These are phyloP conservation scores for Achaetomium macrosporum DNA, from an alignment of 2,329 filamentous ascomycete genomes.

Conservation along the genomic window DNA sequence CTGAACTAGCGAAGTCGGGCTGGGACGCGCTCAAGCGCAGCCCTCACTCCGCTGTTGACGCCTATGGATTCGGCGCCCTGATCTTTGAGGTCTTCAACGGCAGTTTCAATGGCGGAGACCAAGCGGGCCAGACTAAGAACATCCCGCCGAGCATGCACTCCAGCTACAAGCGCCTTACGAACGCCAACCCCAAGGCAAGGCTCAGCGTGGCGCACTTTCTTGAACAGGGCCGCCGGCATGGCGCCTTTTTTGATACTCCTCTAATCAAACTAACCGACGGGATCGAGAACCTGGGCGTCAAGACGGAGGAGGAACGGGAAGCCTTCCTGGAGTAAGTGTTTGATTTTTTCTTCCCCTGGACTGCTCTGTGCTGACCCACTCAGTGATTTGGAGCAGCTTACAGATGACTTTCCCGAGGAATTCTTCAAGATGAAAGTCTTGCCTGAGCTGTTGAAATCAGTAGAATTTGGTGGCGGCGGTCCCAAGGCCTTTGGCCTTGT, in stretches of 20 bases:
- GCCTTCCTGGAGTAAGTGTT: constrained; percentile 62
- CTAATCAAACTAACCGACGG: constrained; percentile 89
- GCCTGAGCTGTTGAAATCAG: constrained; percentile 92
- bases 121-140: constrained; percentile 77
- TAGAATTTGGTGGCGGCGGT: constrained; percentile 96
- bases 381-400: constrained; percentile 72
- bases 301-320: constrained; percentile 76
- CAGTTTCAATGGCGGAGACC: constrained; percentile 67
- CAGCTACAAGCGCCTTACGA: constrained; percentile 83
- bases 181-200: constrained; percentile 82
- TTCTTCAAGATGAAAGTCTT: constrained; percentile 98
- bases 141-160: constrained; percentile 85
- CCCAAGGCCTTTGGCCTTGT: constrained; percentile 84
- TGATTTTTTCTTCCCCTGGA: constrained; percentile 13
- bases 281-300: constrained; percentile 87
- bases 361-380: constrained; percentile 30
- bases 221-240: constrained; percentile 75
- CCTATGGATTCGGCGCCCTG: constrained; percentile 78
- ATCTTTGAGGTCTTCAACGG: constrained; percentile 92
- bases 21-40: constrained; percentile 87
- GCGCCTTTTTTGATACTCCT: constrained; percentile 88
- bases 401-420: constrained; percentile 93
- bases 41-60: constrained; percentile 75
- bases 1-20: constrained; percentile 78
- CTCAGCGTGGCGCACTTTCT: constrained; percentile 80